Base-by-base conservation (phyloP, 345 rosid species). In the Camelina hispida region DNA sequence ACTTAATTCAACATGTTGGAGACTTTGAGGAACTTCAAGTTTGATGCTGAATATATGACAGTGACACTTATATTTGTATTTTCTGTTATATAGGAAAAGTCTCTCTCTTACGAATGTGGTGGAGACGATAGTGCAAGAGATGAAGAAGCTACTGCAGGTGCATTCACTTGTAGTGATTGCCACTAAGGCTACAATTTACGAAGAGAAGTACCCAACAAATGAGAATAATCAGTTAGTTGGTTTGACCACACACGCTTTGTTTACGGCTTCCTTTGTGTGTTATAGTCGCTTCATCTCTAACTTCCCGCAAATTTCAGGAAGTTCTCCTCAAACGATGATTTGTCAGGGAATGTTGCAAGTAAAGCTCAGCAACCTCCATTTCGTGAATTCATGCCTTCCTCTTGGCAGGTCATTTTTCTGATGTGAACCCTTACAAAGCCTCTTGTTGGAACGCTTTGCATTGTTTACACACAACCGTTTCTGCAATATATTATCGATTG, bases 331-430 rank as follows among this genome's bases (percentile, higher is more conserved):
- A 48, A 28, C 25, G 78, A 73, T 54, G 52, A 50, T 16, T 38
- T 78, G 8, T 70, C 77, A 65, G 79, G 69, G 47, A 80, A 66
- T 51, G 74, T 72, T 59, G 16, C 78, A 69, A 79, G 68, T 60
- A 81, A 72, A 37, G 37, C 57, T 38, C 84, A 76, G 38, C 89
- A 71, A 59, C 55, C 73, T 76, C 70, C 64, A 0, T 68, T 83
- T 68, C 93, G 87, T 60, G 98, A 90, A 78, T 89, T 85, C 78
- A 93, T 93, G 95, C 93, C 98, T 57, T 85, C 86, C 78, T 79
- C 83, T 62, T 93, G 97, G 98, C 97, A 89, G 94, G 97, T 91
- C 72, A 69, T 63, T 40, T 68, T 68, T 52, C 38, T 25, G 72
- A 30, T 56, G 43, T 68, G 73, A 54, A 59, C 25, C 62, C 66